These are phyloP conservation scores for Skeletonema potamos DNA, from an alignment of 108 stramenopile genomes.

Conservation along the genomic window DNA sequence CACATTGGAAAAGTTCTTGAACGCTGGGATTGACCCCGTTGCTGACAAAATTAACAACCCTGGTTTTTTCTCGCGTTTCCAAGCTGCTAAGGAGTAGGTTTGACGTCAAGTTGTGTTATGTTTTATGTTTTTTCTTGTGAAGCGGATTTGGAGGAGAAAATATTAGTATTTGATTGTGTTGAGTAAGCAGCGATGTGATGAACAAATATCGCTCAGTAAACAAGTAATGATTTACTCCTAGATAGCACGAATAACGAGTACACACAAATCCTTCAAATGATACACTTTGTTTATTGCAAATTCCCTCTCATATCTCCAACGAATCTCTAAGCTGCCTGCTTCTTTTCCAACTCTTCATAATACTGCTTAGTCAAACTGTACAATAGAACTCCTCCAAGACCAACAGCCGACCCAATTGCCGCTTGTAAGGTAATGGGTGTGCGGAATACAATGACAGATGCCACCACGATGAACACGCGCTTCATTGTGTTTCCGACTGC, in stretches of 20 bases:
- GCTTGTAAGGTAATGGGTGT: constrained; percentile 83
- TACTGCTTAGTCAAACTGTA: constrained; percentile 80
- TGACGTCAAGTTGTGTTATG: background rate
- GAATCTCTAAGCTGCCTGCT: constrained; percentile 1
- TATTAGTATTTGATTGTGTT: background rate
- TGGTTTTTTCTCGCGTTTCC: background rate
- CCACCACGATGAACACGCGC: constrained; percentile 94
- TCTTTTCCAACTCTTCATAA: constrained; percentile 63
- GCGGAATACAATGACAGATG: constrained; percentile 90
- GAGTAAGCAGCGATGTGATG: background rate
- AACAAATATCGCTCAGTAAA: background rate
- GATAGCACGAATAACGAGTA: background rate
- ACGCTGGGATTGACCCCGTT: background rate
- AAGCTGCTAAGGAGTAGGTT: background rate
- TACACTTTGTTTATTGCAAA: background rate
- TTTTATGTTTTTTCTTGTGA: background rate
- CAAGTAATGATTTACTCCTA: too few species aligned
- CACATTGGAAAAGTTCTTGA: background rate
- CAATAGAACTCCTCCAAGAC: constrained; percentile 79
- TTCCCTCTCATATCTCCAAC: background rate
- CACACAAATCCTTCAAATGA: background rate
- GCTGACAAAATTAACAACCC: background rate
- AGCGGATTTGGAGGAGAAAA: background rate
- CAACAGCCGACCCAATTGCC: constrained; percentile 76
- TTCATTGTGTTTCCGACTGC: constrained; percentile 98